A percentile compares a stretch with the other conserved stretches of the same genome.
Evolutionary conservation across 441 rosid genomes (phyloP).

Genomic region (Mallotus repandus): DNA sequence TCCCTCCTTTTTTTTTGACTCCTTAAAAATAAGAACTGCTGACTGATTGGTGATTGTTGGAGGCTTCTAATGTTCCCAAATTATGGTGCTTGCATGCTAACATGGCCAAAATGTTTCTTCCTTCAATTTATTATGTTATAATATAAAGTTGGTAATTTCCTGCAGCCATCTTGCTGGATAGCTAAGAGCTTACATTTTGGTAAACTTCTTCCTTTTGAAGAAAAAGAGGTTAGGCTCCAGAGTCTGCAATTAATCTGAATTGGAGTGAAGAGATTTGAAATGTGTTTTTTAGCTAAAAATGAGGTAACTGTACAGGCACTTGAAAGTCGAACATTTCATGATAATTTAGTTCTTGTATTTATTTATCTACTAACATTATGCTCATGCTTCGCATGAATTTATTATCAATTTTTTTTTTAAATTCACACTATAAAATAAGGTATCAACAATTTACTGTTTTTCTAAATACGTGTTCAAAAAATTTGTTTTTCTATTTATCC

Average conservation of each 20-base stretch:
- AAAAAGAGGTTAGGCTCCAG: slow-evolving; percentile 14
- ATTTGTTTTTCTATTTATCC: too few species aligned
- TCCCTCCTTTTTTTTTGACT: neutral
- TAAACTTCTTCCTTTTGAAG: slow-evolving; percentile 36
- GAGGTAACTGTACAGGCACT: slow-evolving; percentile 16
- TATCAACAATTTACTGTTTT: too few species aligned
- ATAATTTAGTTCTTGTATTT: neutral
- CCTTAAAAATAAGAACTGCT: neutral
- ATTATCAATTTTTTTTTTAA: too few species aligned
- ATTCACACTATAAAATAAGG: too few species aligned
- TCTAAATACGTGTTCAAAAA: too few species aligned
- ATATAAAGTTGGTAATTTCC: slow-evolving; percentile 14
- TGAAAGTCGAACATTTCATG: neutral
- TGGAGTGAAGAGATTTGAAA: slow-evolving; percentile 53
- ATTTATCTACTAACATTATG: neutral
- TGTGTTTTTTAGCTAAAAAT: slow-evolving; percentile 3
- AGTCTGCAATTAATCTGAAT: slow-evolving; percentile 20
- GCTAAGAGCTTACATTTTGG: slow-evolving; percentile 54
- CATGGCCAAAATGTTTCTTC: neutral
- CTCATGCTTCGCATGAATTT: too few species aligned
- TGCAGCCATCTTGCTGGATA: slow-evolving; percentile 55
- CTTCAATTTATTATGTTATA: neutral
- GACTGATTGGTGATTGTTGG: neutral
- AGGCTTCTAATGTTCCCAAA: neutral
- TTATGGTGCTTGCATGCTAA: neutral